Evolutionary conservation across 2,329 filamentous ascomycete genomes (phyloP).

Genomic region (Aspergillus fumigatus): DNA sequence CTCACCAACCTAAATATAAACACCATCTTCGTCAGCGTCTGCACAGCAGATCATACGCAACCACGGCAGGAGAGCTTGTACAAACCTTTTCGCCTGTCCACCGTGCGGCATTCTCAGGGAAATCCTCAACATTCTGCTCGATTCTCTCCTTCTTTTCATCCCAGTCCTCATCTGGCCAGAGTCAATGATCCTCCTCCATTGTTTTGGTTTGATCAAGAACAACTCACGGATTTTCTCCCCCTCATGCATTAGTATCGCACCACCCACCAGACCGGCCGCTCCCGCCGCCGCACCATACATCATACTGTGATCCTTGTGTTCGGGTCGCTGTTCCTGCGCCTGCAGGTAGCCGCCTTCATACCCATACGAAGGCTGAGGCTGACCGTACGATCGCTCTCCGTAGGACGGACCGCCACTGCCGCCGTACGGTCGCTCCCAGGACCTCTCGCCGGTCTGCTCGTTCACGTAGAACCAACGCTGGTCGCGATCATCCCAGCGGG

Average conservation of each 20-base stretch:
- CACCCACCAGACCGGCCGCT: constrained; percentile 40
- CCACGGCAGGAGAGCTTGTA: neutral
- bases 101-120: constrained; percentile 40
- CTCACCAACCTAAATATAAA: constrained; percentile 36
- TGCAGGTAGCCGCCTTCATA: constrained; percentile 14
- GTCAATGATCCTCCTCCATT: neutral
- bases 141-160: constrained; percentile 29
- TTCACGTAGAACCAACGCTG: constrained; percentile 45
- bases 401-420: neutral
- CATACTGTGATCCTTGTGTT: constrained; percentile 27
- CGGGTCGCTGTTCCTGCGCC: constrained; percentile 7
- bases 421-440: constrained; percentile 34
- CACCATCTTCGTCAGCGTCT: too few species aligned
- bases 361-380: constrained; percentile 1
- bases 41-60: too few species aligned
- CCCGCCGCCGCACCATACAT: constrained; percentile 38
- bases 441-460: constrained; percentile 42
- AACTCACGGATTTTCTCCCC: constrained; percentile 36
- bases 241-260: constrained; percentile 44
- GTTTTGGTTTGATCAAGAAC: neutral
- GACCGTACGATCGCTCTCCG: constrained; percentile 10
- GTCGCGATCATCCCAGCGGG: constrained; percentile 41
- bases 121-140: constrained; percentile 35
- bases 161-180: constrained; percentile 28
- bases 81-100: constrained; percentile 41